Conservation (phyloP, 2,329 filamentous ascomycete genomes). For the Sordariomycetes sp. region DNA sequence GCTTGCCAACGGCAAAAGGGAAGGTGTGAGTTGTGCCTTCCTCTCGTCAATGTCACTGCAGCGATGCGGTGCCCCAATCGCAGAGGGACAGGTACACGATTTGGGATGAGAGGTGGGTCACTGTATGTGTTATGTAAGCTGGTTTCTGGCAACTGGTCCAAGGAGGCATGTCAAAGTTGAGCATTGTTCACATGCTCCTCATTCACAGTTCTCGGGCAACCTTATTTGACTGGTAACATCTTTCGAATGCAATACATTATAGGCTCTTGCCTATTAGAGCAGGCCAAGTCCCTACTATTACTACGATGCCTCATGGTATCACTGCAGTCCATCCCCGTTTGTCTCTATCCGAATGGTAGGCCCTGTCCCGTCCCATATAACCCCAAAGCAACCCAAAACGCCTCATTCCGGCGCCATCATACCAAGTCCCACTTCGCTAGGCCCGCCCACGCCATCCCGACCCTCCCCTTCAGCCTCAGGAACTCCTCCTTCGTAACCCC, state of each 20-base stretch:
- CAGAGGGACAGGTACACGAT: neutral
- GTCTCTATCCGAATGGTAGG: neutral
- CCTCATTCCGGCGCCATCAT: slow-evolving; percentile 8
- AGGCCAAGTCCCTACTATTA: too few species aligned
- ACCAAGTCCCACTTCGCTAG: slow-evolving; percentile 40
- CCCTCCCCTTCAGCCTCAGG: slow-evolving; percentile 25
- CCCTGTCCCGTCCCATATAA: neutral
- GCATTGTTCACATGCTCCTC: too few species aligned
- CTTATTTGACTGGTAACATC: too few species aligned
- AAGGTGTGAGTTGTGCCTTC: neutral
- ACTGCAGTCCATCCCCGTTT: too few species aligned
- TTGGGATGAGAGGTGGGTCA: neutral
- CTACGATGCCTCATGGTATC: too few species aligned
- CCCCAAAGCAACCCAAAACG: neutral
- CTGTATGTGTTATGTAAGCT: too few species aligned
- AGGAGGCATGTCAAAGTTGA: too few species aligned
- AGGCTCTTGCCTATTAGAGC: too few species aligned
- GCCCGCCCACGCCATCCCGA: slow-evolving; percentile 30
- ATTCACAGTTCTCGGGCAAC: too few species aligned
- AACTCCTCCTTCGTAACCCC: slow-evolving; percentile 38
- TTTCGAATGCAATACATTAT: too few species aligned
- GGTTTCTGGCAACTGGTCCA: too few species aligned
- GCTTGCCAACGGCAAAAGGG: neutral
- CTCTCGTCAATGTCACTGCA: neutral
- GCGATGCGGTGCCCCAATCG: neutral